A percentile compares a stretch with the other conserved stretches of the same genome.
Evolutionary conservation across 2,329 filamentous ascomycete genomes (phyloP).

Genomic region (Pseudocercospora pini-densiflorae): DNA sequence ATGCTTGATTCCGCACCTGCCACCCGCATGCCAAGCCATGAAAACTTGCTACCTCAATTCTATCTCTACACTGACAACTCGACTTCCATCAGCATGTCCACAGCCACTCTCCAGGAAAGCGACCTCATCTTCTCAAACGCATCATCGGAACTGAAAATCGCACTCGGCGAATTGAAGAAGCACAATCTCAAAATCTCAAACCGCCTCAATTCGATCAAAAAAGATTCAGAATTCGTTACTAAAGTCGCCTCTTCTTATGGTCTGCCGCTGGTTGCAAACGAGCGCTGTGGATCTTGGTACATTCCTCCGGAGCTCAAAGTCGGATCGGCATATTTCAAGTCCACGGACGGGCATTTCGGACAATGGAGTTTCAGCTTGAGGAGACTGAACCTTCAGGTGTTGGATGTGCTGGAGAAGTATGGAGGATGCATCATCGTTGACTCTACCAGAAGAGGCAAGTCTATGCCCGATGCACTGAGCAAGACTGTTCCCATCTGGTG

Average conservation of each 20-base stretch:
- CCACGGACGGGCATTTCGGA: conserved; percentile 89
- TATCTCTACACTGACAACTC: not conserved
- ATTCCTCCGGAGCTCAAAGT: conserved; percentile 67
- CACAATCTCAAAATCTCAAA: conserved; percentile 79
- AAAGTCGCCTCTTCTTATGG: conserved; percentile 60
- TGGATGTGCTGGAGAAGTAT: conserved; percentile 67
- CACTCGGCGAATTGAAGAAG: conserved; percentile 73
- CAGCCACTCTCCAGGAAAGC: conserved; percentile 22
- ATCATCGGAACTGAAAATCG: conserved; percentile 69
- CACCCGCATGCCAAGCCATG: not conserved
- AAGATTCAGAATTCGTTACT: conserved; percentile 76
- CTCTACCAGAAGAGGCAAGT: conserved; percentile 88
- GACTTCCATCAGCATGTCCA: not conserved
- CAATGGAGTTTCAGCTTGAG: conserved; percentile 90
- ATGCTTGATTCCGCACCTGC: not conserved
- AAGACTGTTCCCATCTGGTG: conserved; percentile 97
- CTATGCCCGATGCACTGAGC: conserved; percentile 93
- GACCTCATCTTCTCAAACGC: conserved; percentile 60
- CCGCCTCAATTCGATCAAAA: conserved; percentile 76
- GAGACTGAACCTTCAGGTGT: conserved; percentile 80
- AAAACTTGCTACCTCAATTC: not conserved
- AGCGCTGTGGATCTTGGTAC: conserved; percentile 97
- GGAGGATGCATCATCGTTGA: conserved; percentile 82
- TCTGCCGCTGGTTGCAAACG: conserved; percentile 84
- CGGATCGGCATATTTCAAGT: conserved; percentile 93